Percentiles rank a stretch among this genome's conserved stretches.
phyloP scores from a whole-genome alignment of 805 yeast species.

The Kazachstania viticola region DNA sequence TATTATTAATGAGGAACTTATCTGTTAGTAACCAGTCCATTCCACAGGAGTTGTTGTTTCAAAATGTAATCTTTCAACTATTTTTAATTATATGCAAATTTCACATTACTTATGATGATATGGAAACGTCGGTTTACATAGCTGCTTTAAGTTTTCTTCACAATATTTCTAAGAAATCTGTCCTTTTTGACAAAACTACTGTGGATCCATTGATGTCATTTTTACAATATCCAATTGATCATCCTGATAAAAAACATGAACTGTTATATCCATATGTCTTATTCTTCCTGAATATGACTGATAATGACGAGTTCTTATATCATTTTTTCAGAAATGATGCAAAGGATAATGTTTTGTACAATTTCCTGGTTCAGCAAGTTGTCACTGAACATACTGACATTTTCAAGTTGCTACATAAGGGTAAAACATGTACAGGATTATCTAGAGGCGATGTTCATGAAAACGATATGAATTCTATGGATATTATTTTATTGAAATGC shows the following conservation, averaged over 20 bases:
- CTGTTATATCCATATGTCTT: slow-evolving; percentile 12
- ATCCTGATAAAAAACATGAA: slow-evolving; percentile 5
- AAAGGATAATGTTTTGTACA: slow-evolving; percentile 9
- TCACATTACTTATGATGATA: slow-evolving; percentile 9
- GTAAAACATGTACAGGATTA: no score
- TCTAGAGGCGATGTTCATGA: background rate
- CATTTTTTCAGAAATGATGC: slow-evolving; percentile 13
- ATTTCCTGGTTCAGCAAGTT: slow-evolving; percentile 10
- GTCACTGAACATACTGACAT: slow-evolving; percentile 8
- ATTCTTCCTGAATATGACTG: slow-evolving; percentile 13
- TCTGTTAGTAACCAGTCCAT: slow-evolving; percentile 25
- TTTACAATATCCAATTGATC: slow-evolving; percentile 13
- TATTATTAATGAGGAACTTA: slow-evolving; percentile 39
- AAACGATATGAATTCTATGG: slow-evolving; percentile 4
- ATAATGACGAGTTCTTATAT: slow-evolving; percentile 18
- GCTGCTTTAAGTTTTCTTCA: slow-evolving; percentile 13
- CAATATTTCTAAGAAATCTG: slow-evolving; percentile 14
- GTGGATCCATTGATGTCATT: slow-evolving; percentile 11
- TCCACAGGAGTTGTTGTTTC: slow-evolving; percentile 18
- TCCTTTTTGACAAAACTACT: slow-evolving; percentile 10
- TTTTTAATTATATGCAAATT: slow-evolving; percentile 3
- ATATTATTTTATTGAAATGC: slow-evolving; percentile 15
- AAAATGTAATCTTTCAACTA: slow-evolving; percentile 7
- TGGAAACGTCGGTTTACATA: slow-evolving; percentile 12
- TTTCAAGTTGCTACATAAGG: slow-evolving; percentile 2